These are phyloP conservation scores for carrot (Daucus carota) DNA, from an alignment of 129 eudicot genomes.

Conservation along the genomic window DH1_v3.0 NC_030382.2:43366001-43366500, in stretches of 20 bases:
- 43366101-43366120: neutral
- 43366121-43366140: neutral
- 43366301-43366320: neutral
- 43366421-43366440: too few relatives aligned
- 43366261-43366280: neutral
- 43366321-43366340: neutral
- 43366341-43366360: too few relatives aligned
- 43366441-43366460: too few relatives aligned
- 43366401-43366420: too few relatives aligned
- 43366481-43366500: too few relatives aligned
- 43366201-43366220: neutral
- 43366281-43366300: neutral
- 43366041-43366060: neutral
- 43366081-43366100: neutral
- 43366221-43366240: neutral
- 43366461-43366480: too few relatives aligned
- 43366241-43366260: neutral
- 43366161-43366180: neutral
- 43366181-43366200: neutral
- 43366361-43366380: too few relatives aligned
- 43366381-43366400: too few relatives aligned
- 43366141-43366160: constrained; percentile 7
- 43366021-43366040: constrained; percentile 4
- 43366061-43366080: neutral
- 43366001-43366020: neutral